Evolutionary conservation across 352 stramenopile genomes (phyloP).

Genomic region (Phytophthora sojae): DNA sequence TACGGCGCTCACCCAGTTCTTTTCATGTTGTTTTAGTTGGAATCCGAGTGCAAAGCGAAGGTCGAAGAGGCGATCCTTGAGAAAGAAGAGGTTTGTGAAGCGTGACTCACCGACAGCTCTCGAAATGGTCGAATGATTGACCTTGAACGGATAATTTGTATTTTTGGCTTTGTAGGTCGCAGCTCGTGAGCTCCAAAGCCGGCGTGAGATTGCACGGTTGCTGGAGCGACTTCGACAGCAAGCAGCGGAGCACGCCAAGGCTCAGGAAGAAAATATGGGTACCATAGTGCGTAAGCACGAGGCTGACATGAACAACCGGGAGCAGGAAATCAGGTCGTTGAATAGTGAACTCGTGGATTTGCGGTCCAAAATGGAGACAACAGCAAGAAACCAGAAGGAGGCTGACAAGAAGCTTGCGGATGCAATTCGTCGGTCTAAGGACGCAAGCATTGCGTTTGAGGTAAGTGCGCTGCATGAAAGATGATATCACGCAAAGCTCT

Average conservation of each 20-base stretch:
- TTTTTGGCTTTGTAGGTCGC: slow-evolving; percentile 42
- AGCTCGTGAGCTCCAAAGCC: slow-evolving; percentile 67
- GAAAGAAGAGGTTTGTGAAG: slow-evolving; percentile 68
- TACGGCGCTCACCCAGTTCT: neutral
- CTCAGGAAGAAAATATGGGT: slow-evolving; percentile 49
- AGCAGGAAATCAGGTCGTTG: slow-evolving; percentile 61
- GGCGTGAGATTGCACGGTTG: slow-evolving; percentile 75
- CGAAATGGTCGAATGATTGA: too few relatives aligned
- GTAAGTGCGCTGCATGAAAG: slow-evolving; percentile 16
- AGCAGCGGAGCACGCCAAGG: slow-evolving; percentile 58
- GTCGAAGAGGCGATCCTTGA: slow-evolving; percentile 77
- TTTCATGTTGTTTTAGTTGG: slow-evolving; percentile 49
- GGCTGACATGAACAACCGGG: slow-evolving; percentile 48
- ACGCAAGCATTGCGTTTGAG: slow-evolving; percentile 56
- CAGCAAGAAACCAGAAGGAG: slow-evolving; percentile 58
- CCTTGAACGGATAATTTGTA: neutral
- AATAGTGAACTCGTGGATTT: slow-evolving; percentile 60
- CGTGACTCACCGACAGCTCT: neutral
- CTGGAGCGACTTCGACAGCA: slow-evolving; percentile 63
- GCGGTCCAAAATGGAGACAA: slow-evolving; percentile 61
- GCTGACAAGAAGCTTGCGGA: slow-evolving; percentile 59
- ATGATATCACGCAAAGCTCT: neutral
- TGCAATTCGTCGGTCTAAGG: slow-evolving; percentile 43
- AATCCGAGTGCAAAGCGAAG: slow-evolving; percentile 73
- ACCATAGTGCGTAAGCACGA: slow-evolving; percentile 47